These are phyloP conservation scores for Aspergillus flavus DNA, from an alignment of 2,329 filamentous ascomycete species.

Conservation along the genomic window DNA sequence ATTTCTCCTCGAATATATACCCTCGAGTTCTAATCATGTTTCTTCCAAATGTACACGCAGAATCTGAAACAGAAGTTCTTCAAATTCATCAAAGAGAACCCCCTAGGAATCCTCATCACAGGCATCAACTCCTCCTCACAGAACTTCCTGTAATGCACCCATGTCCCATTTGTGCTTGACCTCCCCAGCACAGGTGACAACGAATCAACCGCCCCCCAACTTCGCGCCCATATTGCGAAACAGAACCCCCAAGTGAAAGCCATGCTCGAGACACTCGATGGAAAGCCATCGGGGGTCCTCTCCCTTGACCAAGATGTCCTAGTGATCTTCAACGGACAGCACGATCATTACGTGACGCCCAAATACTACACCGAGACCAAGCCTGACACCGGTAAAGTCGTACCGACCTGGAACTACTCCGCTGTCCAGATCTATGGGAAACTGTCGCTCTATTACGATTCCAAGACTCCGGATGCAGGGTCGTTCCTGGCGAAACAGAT, in stretches of 20 bases:
- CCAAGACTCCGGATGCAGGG: conserved; percentile 48
- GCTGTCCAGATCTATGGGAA: conserved; percentile 66
- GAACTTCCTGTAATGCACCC: conserved; percentile 59
- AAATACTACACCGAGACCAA: conserved; percentile 70
- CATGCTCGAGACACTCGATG: conserved; percentile 54
- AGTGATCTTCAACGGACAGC: conserved; percentile 62
- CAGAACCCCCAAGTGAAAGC: conserved; percentile 66
- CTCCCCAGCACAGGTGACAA: conserved; percentile 39
- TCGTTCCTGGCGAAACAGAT: conserved; percentile 53
- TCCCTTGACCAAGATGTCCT: conserved; percentile 55
- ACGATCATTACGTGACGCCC: conserved; percentile 68
- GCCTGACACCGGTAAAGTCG: conserved; percentile 65
- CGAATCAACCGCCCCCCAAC: conserved; percentile 24
- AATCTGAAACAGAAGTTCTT: conserved; percentile 30
- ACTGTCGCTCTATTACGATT: conserved; percentile 57
- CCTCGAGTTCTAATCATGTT: background rate
- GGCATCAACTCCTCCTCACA: conserved; percentile 54
- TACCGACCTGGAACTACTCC: conserved; percentile 71
- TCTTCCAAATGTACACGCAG: conserved; percentile 4
- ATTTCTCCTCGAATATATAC: no score
- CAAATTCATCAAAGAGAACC: conserved; percentile 60
- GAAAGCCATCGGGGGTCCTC: conserved; percentile 24
- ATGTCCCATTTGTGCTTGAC: conserved; percentile 65
- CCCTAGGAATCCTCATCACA: conserved; percentile 65
- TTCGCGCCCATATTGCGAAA: conserved; percentile 65